Conservation (phyloP, 139 green algal genomes). For the Chlamydomonas schloesseri region DNA sequence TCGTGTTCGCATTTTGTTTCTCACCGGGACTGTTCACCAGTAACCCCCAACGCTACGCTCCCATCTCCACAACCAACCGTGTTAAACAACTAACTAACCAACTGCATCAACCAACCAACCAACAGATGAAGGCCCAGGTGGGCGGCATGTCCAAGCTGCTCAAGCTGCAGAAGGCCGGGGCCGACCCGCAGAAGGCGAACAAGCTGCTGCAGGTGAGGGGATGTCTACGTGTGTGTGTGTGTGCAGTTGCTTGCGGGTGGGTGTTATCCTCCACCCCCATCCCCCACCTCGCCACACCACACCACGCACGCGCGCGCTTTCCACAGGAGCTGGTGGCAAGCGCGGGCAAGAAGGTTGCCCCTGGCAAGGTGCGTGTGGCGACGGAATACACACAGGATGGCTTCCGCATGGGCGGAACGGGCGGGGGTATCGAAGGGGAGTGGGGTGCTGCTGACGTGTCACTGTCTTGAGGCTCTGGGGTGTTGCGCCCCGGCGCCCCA, state of each 20-base stretch:
- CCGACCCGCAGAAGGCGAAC: constrained; percentile 2
- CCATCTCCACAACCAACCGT: no score
- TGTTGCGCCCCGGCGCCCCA: no score
- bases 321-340: constrained; percentile 41
- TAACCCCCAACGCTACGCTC: no score
- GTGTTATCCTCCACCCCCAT: no score
- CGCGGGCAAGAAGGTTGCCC: constrained; percentile 56
- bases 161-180: constrained; percentile 30
- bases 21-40: no score
- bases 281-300: background rate
- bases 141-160: constrained; percentile 37
- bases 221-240: background rate
- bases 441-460: no score
- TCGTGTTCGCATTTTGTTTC: no score
- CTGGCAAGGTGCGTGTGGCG: constrained; percentile 55
- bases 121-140: constrained; percentile 24
- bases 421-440: no score
- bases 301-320: no score
- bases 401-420: background rate
- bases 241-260: background rate
- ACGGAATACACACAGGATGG: background rate
- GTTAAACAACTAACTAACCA: no score
- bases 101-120: no score
- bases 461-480: no score
- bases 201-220: constrained; percentile 29